Conservation (phyloP, 768 basidiomycete species). For the Pisolithus microcarpus region DNA sequence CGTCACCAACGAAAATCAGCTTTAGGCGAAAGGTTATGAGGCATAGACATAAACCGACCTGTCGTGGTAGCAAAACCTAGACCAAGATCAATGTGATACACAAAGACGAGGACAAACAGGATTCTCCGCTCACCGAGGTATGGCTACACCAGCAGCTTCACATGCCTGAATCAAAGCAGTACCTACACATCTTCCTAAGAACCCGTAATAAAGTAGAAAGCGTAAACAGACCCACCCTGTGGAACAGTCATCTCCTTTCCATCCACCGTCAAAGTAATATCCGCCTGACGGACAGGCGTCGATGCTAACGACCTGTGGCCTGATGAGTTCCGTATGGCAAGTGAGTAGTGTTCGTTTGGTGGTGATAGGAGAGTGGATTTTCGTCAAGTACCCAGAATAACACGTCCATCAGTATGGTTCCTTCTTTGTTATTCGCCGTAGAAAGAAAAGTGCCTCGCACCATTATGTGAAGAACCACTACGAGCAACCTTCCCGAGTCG, state of each 20-base stretch:
- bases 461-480: conserved; percentile 31
- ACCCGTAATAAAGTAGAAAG: neutral
- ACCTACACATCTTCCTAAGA: conserved; percentile 38
- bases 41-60: conserved; percentile 36
- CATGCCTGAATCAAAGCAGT: conserved; percentile 97
- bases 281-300: conserved; percentile 57
- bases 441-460: conserved; percentile 12
- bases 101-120: neutral
- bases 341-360: neutral
- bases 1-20: neutral
- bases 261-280: conserved; percentile 90
- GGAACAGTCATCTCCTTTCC: conserved; percentile 97
- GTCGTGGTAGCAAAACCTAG: conserved; percentile 82
- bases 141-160: conserved; percentile 76
- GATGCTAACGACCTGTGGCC: conserved; percentile 61
- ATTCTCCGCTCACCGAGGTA: conserved; percentile 55
- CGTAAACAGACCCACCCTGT: conserved; percentile 60
- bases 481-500: conserved; percentile 59
- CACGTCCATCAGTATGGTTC: neutral
- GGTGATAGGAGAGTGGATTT: neutral
- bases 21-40: neutral
- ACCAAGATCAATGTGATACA: conserved; percentile 10
- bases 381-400: neutral
- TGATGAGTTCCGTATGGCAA: conserved; percentile 17
- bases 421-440: neutral